Evolutionary conservation across 495 filamentous ascomycete species (phyloP).

Genomic region (Hamigera avellanea): DNA sequence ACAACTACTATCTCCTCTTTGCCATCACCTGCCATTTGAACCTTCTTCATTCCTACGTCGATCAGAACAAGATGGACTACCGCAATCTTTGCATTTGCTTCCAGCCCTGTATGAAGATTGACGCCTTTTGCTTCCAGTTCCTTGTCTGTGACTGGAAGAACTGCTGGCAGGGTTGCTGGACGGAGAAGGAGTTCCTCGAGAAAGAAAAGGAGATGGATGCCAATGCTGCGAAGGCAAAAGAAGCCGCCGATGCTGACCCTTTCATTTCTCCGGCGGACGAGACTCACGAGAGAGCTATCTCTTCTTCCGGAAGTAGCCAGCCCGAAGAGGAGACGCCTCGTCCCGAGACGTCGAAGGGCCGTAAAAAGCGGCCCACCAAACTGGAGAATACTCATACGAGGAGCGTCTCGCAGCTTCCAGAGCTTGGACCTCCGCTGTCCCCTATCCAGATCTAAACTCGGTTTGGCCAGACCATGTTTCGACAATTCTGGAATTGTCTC

Average conservation of each 20-base stretch:
- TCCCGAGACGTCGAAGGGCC: conserved; percentile 19
- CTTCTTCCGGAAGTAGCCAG: conserved; percentile 55
- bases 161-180: conserved; percentile 92
- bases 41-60: conserved; percentile 70
- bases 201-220: conserved; percentile 56
- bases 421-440: conserved; percentile 64
- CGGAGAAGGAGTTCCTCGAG: conserved; percentile 67
- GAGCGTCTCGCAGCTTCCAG: conserved; percentile 38
- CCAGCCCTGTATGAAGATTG: conserved; percentile 87
- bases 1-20: conserved; percentile 92
- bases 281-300: conserved; percentile 47
- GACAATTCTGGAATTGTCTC: not conserved
- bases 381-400: conserved; percentile 26
- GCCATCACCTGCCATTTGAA: conserved; percentile 90
- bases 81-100: conserved; percentile 89
- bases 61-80: conserved; percentile 92
- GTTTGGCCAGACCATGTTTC: not conserved
- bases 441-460: conserved; percentile 43
- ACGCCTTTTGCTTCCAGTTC: conserved; percentile 82
- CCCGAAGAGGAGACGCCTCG: conserved; percentile 19
- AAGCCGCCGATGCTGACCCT: conserved; percentile 6
- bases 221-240: conserved; percentile 14
- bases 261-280: conserved; percentile 4
- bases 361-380: conserved; percentile 27
- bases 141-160: conserved; percentile 85